Conservation (phyloP, 2,329 filamentous ascomycete genomes). For the Xylaria sp. region DNA sequence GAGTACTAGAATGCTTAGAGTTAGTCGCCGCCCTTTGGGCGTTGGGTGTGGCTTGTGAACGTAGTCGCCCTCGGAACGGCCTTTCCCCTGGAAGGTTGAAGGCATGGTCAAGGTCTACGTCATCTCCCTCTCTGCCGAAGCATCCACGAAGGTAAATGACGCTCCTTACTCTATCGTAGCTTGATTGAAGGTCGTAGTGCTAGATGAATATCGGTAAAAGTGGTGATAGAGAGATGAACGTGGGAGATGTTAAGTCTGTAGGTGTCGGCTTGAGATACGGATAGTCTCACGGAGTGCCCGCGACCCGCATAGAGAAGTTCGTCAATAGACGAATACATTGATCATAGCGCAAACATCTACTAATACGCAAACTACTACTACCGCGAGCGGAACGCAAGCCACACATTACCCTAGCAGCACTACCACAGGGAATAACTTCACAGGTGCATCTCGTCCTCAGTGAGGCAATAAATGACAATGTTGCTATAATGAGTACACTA, state of each 20-base stretch:
- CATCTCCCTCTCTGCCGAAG: neutral
- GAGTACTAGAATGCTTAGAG: neutral
- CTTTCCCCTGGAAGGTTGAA: constrained; percentile 79
- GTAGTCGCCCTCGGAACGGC: constrained; percentile 82
- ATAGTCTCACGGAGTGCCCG: neutral
- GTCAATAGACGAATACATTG: too few species aligned
- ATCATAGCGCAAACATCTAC: too few species aligned
- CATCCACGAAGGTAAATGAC: neutral
- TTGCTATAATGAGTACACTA: too few species aligned
- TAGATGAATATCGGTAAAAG: neutral
- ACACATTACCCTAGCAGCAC: too few species aligned
- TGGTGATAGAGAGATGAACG: neutral
- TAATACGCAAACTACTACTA: too few species aligned
- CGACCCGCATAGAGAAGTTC: neutral
- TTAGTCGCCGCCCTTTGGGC: neutral
- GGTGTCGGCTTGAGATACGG: neutral
- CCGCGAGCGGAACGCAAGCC: too few species aligned
- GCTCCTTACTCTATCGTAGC: neutral
- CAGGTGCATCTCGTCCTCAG: too few species aligned
- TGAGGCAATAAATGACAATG: too few species aligned
- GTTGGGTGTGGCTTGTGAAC: constrained; percentile 59
- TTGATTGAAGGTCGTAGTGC: neutral
- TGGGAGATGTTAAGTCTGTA: neutral
- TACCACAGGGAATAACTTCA: too few species aligned
- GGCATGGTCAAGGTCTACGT: constrained; percentile 85